Percentiles rank a stretch among this genome's conserved stretches.
These are phyloP conservation scores for Trichoderma brevicompactum DNA, from an alignment of 2,329 filamentous ascomycete species.

Conservation along the genomic window DNA sequence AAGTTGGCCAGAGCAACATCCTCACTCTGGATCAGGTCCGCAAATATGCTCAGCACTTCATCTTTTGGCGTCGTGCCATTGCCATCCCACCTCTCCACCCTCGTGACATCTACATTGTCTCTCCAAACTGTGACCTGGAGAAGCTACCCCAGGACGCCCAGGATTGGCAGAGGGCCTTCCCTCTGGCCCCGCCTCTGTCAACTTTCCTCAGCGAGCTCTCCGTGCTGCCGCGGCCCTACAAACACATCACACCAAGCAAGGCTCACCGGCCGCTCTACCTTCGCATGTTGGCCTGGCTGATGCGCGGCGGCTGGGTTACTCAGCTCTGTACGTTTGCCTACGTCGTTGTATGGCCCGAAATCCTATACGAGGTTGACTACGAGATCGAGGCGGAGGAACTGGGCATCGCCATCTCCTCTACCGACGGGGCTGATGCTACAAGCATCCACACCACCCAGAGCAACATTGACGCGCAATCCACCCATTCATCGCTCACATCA, in stretches of 20 bases:
- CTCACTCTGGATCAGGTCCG: conserved; percentile 82
- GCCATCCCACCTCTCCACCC: conserved; percentile 89
- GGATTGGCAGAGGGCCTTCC: conserved; percentile 78
- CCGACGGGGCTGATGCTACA: conserved; percentile 27
- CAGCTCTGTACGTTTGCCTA: conserved; percentile 91
- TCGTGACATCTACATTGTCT: conserved; percentile 88
- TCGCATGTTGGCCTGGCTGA: conserved; percentile 88
- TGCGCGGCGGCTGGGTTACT: conserved; percentile 91
- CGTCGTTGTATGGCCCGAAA: conserved; percentile 80
- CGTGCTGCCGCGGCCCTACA: conserved; percentile 79
- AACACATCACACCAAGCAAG: conserved; percentile 81
- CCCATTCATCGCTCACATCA: conserved; percentile 17
- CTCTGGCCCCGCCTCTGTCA: conserved; percentile 78
- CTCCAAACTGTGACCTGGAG: conserved; percentile 81
- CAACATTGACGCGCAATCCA: conserved; percentile 17
- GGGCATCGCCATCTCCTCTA: conserved; percentile 37
- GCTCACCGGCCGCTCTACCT: conserved; percentile 87
- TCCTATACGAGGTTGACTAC: conserved; percentile 78
- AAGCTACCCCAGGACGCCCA: conserved; percentile 70
- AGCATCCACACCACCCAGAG: conserved; percentile 6
- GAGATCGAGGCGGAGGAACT: conserved; percentile 70
- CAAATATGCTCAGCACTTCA: conserved; percentile 87
- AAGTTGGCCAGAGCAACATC: conserved; percentile 71
- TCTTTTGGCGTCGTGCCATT: conserved; percentile 93
- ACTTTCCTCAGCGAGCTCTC: conserved; percentile 88